Evolutionary conservation across 225 moss, liverwort and hornwort genomes (phyloP).

Genomic region (Takakia lepidozioides): DNA sequence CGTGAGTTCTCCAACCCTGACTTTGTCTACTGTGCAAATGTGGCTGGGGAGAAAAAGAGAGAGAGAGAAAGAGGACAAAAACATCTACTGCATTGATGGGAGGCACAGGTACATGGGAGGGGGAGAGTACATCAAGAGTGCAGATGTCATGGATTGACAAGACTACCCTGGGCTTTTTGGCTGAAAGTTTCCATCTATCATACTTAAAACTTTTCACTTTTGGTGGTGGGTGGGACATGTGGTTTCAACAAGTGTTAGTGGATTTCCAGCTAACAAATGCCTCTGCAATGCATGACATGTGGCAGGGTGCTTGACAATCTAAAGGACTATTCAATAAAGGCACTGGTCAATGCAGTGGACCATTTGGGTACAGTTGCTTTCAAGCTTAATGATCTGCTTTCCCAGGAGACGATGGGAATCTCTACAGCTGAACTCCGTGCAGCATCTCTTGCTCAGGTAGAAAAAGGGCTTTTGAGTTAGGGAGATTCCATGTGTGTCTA

Average conservation of each 20-base stretch:
- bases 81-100: too few species aligned
- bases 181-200: too few species aligned
- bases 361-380: conserved; percentile 97
- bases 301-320: conserved; percentile 88
- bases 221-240: neutral
- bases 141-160: too few species aligned
- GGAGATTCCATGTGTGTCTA: too few species aligned
- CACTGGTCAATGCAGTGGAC: conserved; percentile 95
- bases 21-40: too few species aligned
- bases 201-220: too few species aligned
- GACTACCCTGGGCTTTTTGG: neutral
- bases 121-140: too few species aligned
- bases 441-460: too few species aligned
- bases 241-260: neutral
- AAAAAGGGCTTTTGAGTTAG: too few species aligned
- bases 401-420: conserved; percentile 79
- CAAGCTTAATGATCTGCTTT: conserved; percentile 91
- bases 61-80: too few species aligned
- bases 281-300: neutral
- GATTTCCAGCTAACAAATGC: neutral
- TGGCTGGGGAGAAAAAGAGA: too few species aligned
- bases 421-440: conserved; percentile 47
- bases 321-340: conserved; percentile 96
- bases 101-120: too few species aligned
- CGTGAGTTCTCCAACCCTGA: conserved; percentile 49